Evolutionary conservation across 352 stramenopile genomes (phyloP).

Genomic region (Phytophthora podocarpi): DNA sequence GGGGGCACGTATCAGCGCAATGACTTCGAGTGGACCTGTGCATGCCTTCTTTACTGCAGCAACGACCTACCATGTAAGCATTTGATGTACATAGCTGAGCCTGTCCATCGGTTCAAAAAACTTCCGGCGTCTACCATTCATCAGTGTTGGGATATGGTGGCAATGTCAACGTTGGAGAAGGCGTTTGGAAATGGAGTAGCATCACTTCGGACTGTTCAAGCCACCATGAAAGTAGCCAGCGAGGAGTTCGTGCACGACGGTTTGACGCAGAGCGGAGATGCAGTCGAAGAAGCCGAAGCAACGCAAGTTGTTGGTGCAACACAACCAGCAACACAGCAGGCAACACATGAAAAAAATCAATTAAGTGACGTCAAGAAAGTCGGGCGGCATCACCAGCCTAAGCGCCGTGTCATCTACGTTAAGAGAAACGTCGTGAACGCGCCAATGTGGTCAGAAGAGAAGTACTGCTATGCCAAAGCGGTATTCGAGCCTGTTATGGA

Average conservation of each 20-base stretch:
- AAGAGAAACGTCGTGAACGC: background rate
- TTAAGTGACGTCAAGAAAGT: background rate
- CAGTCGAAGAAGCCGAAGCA: too few relatives aligned
- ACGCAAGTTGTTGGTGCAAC: background rate
- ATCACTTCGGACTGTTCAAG: too few relatives aligned
- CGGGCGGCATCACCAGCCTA: too few relatives aligned
- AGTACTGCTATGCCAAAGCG: background rate
- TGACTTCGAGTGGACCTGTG: too few relatives aligned
- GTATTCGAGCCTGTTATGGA: background rate
- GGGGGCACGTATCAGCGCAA: too few relatives aligned
- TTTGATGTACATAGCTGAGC: background rate
- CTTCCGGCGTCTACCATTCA: background rate
- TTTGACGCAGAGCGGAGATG: too few relatives aligned
- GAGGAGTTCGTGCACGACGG: too few relatives aligned
- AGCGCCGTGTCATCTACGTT: background rate
- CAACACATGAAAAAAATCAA: background rate
- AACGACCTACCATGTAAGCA: too few relatives aligned
- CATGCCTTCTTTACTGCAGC: too few relatives aligned
- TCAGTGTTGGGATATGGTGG: background rate
- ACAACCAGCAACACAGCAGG: background rate
- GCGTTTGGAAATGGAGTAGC: background rate
- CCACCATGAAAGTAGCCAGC: too few relatives aligned
- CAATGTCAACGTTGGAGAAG: background rate
- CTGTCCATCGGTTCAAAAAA: background rate
- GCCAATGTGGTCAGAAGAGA: constrained; percentile 1